Evolutionary conservation across 2,329 filamentous ascomycete species (phyloP), one percentile per base, ranked within the genome.

Genomic region (Alternaria panax): DNA sequence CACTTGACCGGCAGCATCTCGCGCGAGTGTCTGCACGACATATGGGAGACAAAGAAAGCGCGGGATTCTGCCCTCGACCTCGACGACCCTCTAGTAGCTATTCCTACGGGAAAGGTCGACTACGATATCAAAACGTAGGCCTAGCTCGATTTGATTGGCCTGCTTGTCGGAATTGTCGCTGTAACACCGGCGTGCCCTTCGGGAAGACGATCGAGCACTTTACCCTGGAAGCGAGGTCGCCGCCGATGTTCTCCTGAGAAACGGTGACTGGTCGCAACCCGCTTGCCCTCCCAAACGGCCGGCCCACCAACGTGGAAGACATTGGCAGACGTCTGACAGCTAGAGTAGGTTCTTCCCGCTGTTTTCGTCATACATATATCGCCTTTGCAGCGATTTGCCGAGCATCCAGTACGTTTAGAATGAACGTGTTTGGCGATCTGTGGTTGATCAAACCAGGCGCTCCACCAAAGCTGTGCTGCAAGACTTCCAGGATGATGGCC

Each of bases 1-100:
- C 91, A 95, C 77, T 83, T 95, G 43, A 91, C 88, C 40, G 91
- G 92, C 53, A 92, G 90, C 75, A 92, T 95, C 75, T 90, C 86
- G 72, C 86, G 89, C 30, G 80, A 87, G 69, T 89, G 87, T 61
- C 86, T 95, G 2, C 90, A 92, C 72, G 85, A 91, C 36, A 87
- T 94, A 72, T 95, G 92, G 91, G 68, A 80, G 47, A 75, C 76
- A 54, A 91, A 88, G 73, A 86, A 85, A 59, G 78, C 80, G 4
- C 69, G 73, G 20, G 78, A 84, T 7, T 80, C 83, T 5, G 72
- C 81, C 22, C 84, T 87, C 3, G 74, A 82, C 9, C 79, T 93
- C 1, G 82, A 87, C 50, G 91, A 95, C 69, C 92, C 92, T 1
- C 77, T 91, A 16, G 67, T 86, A 1, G 85, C 88, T 32, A 91